Evolutionary conservation across 768 basidiomycete species (phyloP).

Genomic region (Boletus subparvulus): DNA sequence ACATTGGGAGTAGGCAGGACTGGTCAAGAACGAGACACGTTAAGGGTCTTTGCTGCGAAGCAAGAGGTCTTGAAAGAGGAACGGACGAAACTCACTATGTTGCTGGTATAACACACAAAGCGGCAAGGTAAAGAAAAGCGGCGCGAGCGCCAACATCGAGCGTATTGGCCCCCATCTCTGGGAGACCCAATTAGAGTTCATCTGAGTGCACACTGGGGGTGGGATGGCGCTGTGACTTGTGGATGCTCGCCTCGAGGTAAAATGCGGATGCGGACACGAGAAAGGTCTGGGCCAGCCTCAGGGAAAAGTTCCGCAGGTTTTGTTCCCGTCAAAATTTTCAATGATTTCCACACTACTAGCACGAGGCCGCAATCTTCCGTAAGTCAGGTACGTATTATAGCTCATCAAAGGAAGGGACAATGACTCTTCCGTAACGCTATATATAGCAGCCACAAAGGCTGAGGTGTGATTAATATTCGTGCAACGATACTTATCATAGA

Average conservation of each 20-base stretch:
- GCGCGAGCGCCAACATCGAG: constrained; percentile 54
- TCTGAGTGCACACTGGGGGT: not conserved
- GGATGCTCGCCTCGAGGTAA: not conserved
- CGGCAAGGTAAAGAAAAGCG: constrained; percentile 52
- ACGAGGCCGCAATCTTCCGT: too few species aligned
- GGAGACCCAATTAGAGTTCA: constrained; percentile 1
- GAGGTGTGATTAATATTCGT: not conserved
- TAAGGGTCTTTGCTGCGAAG: not conserved
- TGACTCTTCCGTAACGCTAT: too few species aligned
- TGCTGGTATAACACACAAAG: constrained; percentile 49
- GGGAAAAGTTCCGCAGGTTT: too few species aligned
- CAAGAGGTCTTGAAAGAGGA: not conserved
- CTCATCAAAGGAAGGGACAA: too few species aligned
- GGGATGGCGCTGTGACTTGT: not conserved
- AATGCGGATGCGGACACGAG: not conserved
- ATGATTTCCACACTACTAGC: too few species aligned
- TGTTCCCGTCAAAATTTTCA: too few species aligned
- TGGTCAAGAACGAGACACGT: constrained; percentile 25
- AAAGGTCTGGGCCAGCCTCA: too few species aligned
- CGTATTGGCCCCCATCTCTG: constrained; percentile 56
- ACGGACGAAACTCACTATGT: constrained; percentile 38
- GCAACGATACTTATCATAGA: not conserved
- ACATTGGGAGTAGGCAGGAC: constrained; percentile 59
- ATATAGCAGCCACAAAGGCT: not conserved
- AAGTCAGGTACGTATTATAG: too few species aligned